A percentile compares a stretch with the other conserved stretches of the same genome.
phyloP scores from a whole-genome alignment of 2,329 filamentous ascomycete species.

The Didymella arachidicola region DNA sequence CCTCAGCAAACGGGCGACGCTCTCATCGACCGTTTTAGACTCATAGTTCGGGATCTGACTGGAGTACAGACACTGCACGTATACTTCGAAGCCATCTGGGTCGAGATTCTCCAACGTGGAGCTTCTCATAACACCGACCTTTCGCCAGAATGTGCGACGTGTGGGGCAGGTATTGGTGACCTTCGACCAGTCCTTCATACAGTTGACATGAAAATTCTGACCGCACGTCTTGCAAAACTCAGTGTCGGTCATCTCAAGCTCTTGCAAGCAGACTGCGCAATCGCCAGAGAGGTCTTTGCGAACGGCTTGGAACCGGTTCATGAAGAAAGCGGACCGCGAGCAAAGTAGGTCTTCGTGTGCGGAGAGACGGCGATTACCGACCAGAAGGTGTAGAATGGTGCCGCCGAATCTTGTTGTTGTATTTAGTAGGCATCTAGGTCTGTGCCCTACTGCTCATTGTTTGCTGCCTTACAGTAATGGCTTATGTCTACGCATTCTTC shows the following conservation, averaged over 20 bases:
- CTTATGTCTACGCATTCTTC: not conserved
- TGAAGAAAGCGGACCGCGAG: not conserved
- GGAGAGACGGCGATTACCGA: conserved; percentile 6
- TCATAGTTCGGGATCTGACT: not conserved
- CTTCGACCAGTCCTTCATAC: not conserved
- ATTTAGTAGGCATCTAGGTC: not conserved
- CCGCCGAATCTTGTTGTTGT: not conserved
- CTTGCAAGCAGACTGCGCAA: not conserved
- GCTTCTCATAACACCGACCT: not conserved
- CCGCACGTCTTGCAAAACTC: conserved; percentile 3
- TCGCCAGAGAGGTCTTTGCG: not conserved
- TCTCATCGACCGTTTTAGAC: not conserved
- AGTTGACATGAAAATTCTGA: conserved; percentile 2
- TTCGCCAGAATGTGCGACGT: conserved; percentile 1
- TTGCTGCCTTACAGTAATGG: conserved; percentile 1
- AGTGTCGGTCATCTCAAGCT: not conserved
- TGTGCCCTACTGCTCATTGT: not conserved
- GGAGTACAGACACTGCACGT: conserved; percentile 11
- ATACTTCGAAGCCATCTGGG: conserved; percentile 10
- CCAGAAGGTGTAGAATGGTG: not conserved
- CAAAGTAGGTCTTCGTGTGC: conserved; percentile 8
- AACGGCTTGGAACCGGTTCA: not conserved
- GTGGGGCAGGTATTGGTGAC: not conserved
- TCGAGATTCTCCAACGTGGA: not conserved
- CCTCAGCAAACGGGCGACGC: conserved; percentile 6